Conservation (phyloP, 2,329 filamentous ascomycete genomes). For the Lasiodiplodia sp. region DNA sequence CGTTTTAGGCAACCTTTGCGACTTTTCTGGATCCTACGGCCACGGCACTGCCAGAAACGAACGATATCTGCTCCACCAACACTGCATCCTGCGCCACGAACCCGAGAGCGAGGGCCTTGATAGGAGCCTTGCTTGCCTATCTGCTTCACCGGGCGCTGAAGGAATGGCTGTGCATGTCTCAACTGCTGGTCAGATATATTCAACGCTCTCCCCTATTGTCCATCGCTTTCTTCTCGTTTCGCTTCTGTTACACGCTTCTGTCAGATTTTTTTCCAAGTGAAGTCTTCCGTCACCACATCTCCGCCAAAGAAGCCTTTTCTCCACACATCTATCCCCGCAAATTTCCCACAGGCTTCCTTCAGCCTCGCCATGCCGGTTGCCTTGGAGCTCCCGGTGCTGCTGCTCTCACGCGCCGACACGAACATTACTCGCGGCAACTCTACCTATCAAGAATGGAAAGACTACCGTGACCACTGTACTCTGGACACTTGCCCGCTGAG, state of each 20-base stretch:
- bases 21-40: slow-evolving; percentile 13
- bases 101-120: slow-evolving; percentile 18
- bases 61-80: slow-evolving; percentile 7
- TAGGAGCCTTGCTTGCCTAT: slow-evolving; percentile 19
- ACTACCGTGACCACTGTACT: slow-evolving; percentile 44
- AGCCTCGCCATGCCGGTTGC: slow-evolving; percentile 22
- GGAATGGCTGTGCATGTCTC: slow-evolving; percentile 20
- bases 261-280: not conserved
- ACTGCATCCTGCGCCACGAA: slow-evolving; percentile 10
- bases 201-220: not conserved
- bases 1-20: slow-evolving; percentile 6
- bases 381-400: not conserved
- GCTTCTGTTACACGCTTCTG: not conserved
- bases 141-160: not conserved
- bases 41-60: slow-evolving; percentile 4
- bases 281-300: not conserved
- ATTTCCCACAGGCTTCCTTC: not conserved
- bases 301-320: not conserved
- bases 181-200: slow-evolving; percentile 2
- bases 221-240: not conserved
- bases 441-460: slow-evolving; percentile 34
- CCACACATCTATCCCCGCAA: not conserved
- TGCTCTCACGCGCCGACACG: slow-evolving; percentile 17
- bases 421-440: slow-evolving; percentile 2
- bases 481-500: slow-evolving; percentile 49